Conservation (phyloP, 257 asterid species). For the Salvia miltiorrhiza region DNA sequence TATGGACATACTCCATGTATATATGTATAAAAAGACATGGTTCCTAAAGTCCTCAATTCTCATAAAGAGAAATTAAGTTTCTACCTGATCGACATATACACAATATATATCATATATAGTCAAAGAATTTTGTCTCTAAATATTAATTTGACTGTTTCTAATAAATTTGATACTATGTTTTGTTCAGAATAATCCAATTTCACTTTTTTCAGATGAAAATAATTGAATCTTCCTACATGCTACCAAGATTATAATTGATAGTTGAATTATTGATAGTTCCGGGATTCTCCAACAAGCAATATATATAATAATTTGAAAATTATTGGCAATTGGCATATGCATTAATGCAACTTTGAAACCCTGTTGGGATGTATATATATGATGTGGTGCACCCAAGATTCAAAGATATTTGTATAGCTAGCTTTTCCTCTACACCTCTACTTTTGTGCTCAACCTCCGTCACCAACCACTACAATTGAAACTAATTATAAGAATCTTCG, state of each 20-base stretch:
- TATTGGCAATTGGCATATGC: neutral
- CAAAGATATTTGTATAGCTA: neutral
- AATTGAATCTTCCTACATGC: neutral
- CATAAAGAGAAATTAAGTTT: too few species aligned
- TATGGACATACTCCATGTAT: too few species aligned
- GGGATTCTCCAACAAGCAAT: neutral
- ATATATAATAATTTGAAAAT: neutral
- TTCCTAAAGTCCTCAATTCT: too few species aligned
- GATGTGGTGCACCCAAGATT: conserved; percentile 8
- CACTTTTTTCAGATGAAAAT: neutral
- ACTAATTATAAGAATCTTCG: neutral
- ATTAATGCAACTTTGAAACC: neutral
- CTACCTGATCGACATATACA: too few species aligned
- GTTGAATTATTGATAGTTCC: neutral
- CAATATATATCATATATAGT: too few species aligned
- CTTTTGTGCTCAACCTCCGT: conserved; percentile 1
- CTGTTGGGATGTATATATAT: neutral
- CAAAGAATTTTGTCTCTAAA: neutral
- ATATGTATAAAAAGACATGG: too few species aligned
- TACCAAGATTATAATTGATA: too few species aligned
- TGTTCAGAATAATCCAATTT: too few species aligned
- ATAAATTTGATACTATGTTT: neutral
- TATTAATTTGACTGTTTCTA: neutral
- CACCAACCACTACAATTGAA: conserved; percentile 1
- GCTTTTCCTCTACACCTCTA: conserved; percentile 15